Base-by-base conservation (phyloP, 2,329 filamentous ascomycete genomes). In the Stachybotrys echinatus region DNA sequence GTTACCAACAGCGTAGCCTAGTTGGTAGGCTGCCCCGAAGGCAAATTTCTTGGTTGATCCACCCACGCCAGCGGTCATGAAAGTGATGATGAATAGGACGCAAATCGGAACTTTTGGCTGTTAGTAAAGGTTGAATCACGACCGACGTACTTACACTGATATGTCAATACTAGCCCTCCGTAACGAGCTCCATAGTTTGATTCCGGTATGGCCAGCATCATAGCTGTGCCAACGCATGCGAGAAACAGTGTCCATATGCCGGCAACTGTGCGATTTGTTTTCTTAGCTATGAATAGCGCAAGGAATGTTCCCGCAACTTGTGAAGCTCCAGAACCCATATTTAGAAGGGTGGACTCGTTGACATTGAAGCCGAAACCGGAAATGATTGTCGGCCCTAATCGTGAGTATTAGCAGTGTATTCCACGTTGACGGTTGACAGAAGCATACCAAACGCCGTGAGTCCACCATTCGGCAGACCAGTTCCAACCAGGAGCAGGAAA, bases 1-100 rank as follows among this genome's bases (percentile, higher is more conserved):
- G 22, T 51, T 51, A 2, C 49, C 49, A 43, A 48, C 37, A 22
- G 49, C 37, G 39, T 51, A 51, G 10, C 49, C 49, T n/a, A 51
- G n/a, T 22, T 51, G 49, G 23, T 51, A 51, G 2, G 49, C 23
- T 2, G 37, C 49, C 34, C 49, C 49, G 31, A 51, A 51, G 8
- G 49, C 49, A 8, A 51, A 39, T 23, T 51, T 51, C 27, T 51
- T 51, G 3, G 49, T 51, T 20, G 49, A 51, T 4, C 49, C 49
- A 19, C 39, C 49, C 14, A 51, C 49, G 4, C 49, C 49, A 12
- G 45, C 49, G 14, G 49, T 51, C 49, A 51, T 51, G 49, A 27
- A 51, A 6, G 49, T 51, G 40, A 51, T 51, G 27, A 51, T 37
- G n/a, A 48, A 48, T 10, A 51, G 27, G 34, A 51, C 23, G 34